These are phyloP conservation scores for Eucalyptus pauciflora DNA, from an alignment of 345 rosid genomes.

Conservation along the genomic window DNA sequence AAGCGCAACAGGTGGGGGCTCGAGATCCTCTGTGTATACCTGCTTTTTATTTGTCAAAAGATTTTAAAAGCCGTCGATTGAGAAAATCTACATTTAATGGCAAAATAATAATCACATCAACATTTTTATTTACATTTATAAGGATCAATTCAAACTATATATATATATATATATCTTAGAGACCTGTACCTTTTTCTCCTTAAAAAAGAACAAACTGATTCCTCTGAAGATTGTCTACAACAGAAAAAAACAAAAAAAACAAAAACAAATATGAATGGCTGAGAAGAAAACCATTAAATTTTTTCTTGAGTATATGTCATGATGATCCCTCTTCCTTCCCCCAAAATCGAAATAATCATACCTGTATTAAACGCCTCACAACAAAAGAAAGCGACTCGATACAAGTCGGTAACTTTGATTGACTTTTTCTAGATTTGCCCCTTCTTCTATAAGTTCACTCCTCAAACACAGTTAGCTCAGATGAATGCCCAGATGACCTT, in stretches of 20 bases:
- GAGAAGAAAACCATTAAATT: not conserved
- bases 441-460: not conserved
- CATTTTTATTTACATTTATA: not conserved
- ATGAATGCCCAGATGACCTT: conserved; percentile 13
- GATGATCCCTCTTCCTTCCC: not conserved
- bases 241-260: not conserved
- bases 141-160: not conserved
- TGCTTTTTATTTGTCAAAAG: not conserved
- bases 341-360: not conserved
- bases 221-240: not conserved
- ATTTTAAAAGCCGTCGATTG: not conserved
- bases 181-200: not conserved
- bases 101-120: not conserved
- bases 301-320: not conserved
- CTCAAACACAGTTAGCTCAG: conserved; percentile 4
- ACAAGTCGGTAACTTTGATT: not conserved
- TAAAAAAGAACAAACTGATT: not conserved
- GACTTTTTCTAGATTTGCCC: not conserved
- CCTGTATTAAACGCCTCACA: not conserved
- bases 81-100: not conserved
- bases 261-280: not conserved
- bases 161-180: not conserved
- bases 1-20: not conserved
- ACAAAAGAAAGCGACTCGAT: not conserved
- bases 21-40: not conserved